Base-by-base conservation (phyloP, 2,329 filamentous ascomycete species). In the Emmonsiellopsis sp. region DNA sequence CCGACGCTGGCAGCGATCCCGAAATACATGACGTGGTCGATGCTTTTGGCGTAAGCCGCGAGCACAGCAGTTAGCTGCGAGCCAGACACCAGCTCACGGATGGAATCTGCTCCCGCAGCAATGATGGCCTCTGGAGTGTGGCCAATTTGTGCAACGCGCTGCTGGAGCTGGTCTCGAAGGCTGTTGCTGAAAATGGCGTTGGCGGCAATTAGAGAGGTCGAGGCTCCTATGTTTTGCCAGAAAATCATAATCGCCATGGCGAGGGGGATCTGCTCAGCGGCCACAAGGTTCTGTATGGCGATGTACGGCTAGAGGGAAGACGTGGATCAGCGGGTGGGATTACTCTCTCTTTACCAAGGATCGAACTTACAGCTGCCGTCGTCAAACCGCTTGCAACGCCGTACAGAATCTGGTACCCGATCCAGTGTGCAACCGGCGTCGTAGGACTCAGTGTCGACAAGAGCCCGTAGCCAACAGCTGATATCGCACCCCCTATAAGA, bases 181-280 rank as follows among this genome's bases (percentile, higher is more conserved):
- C 53, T 61, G 52, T 61, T 65, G 50, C 50, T 60, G 50, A 64
- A 65, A 32, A 63, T 63, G 43, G 61, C 56, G 27, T 64, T 63
- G 27, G 62, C 64, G 7, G 66, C 55, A 4, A 67, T 60, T 11
- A 68, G 57, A 40, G 59, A 64, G 6, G 65, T 58, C 0, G 70
- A 61, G 2, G 53, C 63, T 13, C 65, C 61, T 3, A 72, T 60
- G 49, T 68, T 68, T 51, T 72, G 69, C 44, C 54, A 56, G 47
- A 65, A 66, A 14, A 65, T 62, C 14, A 67, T 45, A 45, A 67
- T 60, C 5, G 62, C 58, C 61, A 65, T 65, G 42, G 58, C 64
- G 2, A 55, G 52, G 17, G 64, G 46, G 48, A 66, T 63, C 46
- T 65, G 60, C 13, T 53, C 50, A 4, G 58, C 32, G 7, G 60